Evolutionary conservation across 1,284 basidiomycete species (phyloP).

Genomic region (Puccinia horiana): DNA sequence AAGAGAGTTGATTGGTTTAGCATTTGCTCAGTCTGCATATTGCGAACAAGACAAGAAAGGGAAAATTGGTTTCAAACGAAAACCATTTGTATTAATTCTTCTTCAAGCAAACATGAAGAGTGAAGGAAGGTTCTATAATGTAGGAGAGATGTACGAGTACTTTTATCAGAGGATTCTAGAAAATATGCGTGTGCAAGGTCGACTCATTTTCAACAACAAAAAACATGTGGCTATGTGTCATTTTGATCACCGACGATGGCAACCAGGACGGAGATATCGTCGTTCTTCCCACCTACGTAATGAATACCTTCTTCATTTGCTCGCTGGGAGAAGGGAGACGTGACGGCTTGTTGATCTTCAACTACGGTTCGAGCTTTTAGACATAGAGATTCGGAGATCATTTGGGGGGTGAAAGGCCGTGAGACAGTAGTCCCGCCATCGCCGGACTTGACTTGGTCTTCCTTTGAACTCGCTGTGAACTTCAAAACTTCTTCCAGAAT

Average conservation of each 20-base stretch:
- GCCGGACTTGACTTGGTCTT: background rate
- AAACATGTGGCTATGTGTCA: background rate
- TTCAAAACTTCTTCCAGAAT: conserved; percentile 81
- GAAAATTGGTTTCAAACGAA: background rate
- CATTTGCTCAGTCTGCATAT: too few relatives aligned
- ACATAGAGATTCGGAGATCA: conserved; percentile 63
- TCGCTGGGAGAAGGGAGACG: conserved; percentile 64
- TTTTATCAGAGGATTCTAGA: background rate
- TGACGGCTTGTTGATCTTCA: conserved; percentile 62
- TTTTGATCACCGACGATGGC: conserved; percentile 59
- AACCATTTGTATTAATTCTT: background rate
- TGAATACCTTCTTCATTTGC: conserved; percentile 65
- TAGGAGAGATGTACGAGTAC: background rate
- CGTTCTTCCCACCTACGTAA: conserved; percentile 61
- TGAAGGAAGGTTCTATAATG: background rate
- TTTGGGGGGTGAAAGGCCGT: conserved; percentile 59
- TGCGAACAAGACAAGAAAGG: too few relatives aligned
- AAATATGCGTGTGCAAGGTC: background rate
- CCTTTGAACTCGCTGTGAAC: conserved; percentile 60
- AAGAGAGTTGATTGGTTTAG: too few relatives aligned
- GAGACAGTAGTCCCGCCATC: background rate
- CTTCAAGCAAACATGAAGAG: background rate
- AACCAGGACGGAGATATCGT: conserved; percentile 61
- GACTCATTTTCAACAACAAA: background rate
- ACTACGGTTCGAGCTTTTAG: conserved; percentile 62